Evolutionary conservation across 805 yeast species (phyloP), one percentile per base, ranked within the genome.

Genomic region (Yarrowia sp.): DNA sequence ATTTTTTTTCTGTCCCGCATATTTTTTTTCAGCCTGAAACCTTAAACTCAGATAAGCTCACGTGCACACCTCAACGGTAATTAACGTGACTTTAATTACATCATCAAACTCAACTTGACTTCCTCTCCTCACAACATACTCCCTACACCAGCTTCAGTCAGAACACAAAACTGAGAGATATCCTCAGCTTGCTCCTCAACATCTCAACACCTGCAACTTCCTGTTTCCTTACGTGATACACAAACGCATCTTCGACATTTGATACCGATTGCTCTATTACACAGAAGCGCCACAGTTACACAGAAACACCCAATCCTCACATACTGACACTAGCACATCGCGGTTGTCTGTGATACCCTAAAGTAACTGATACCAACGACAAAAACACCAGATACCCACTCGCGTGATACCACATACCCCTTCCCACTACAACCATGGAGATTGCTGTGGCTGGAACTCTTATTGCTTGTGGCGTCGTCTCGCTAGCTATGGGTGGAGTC

Each of bases 21-120:
- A 16, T 39, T 59, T 35, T 62, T 27, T 46, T 41, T 39, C 47
- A 39, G 61, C 47, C 29, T 31, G 53, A 36, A 41, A 55, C 42
- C n/a, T 25, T 51, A 51, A 62, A 41, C 21, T 36, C 61, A 16
- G 66, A 64, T 55, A 55, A 38, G 47, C 47, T 55, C 47, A 27
- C 44, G 32, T 36, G 41, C 44, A 18, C 59, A 24, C 44, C 19
- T 31, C 21, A 35, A 49, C 41, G 41, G 58, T 21, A 33, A 32
- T 32, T 24, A 47, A 25, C 19, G 10, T 22, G 19, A 24, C 31
- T 24, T 24, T 16, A 25, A n/a, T 31, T 24, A 10, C 18, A 18
- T 42, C 32, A 25, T 13, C n/a, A 10, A 39, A 42, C 49, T 18
- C 49, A 25, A 16, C 49, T 42, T 25, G n/a, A 12, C 32, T 25